A percentile compares a stretch with the other conserved stretches of the same genome.
These are phyloP conservation scores for Fusarium pseudograminearum DNA, from an alignment of 2,329 filamentous ascomycete species.

Conservation along the genomic window DNA sequence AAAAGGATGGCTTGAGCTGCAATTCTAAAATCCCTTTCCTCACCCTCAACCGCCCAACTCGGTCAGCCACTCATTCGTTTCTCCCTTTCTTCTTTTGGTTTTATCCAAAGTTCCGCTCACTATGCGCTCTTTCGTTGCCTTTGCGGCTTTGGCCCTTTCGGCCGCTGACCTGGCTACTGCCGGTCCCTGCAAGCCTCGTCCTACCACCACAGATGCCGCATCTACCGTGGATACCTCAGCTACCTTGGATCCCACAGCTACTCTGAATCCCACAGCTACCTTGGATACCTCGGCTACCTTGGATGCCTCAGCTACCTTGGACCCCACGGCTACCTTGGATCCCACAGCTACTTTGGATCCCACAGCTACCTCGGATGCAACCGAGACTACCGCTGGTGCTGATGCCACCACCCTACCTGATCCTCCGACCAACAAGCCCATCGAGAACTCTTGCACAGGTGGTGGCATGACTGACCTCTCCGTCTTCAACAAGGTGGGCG, in stretches of 20 bases:
- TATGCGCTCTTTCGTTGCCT: slow-evolving; percentile 34
- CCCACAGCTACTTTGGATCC: not conserved
- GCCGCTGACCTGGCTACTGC: slow-evolving; percentile 23
- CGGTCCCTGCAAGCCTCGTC: slow-evolving; percentile 28
- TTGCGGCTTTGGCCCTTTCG: slow-evolving; percentile 34
- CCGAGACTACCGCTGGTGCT: not conserved
- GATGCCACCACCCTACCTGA: slow-evolving; percentile 7
- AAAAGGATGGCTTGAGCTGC: not conserved
- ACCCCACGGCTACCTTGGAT: not conserved
- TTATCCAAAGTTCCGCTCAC: slow-evolving; percentile 1
- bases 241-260: not conserved
- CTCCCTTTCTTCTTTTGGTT: not conserved
- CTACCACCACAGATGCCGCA: not conserved
- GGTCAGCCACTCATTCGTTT: slow-evolving; percentile 20
- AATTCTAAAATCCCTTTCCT: not conserved
- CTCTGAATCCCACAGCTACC: not conserved
- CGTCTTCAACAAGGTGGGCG: not conserved
- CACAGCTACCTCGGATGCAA: not conserved
- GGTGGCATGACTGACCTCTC: slow-evolving; percentile 18
- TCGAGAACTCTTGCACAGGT: slow-evolving; percentile 13
- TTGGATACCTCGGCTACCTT: not conserved
- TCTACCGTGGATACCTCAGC: not conserved
- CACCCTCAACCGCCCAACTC: slow-evolving; percentile 32
- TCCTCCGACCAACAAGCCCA: not conserved
- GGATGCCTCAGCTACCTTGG: not conserved